phyloP scores from a whole-genome alignment of 345 rosid species.

The Capsella bursapastoris region DNA sequence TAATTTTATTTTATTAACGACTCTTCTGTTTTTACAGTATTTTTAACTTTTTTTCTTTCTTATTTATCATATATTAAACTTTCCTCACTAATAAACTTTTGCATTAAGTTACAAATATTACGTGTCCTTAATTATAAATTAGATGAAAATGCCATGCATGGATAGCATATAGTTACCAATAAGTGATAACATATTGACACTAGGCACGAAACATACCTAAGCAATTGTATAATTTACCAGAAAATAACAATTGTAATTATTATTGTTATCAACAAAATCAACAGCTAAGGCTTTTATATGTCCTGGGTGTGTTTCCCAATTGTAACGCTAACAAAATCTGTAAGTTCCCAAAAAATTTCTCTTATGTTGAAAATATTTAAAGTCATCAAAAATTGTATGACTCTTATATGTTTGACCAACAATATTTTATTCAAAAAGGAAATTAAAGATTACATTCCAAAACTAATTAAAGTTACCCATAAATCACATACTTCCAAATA shows the following conservation, averaged over 20 bases:
- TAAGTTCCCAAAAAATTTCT: background rate
- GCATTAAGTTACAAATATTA: no score
- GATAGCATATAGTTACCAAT: background rate
- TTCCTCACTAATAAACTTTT: no score
- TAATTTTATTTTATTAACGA: no score
- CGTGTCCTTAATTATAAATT: background rate
- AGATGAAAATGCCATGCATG: no score
- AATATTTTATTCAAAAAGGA: background rate
- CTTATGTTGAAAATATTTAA: no score
- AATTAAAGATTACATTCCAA: slow-evolving; percentile 18
- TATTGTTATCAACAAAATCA: background rate
- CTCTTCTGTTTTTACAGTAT: no score
- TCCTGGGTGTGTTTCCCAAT: background rate
- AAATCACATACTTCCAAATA: background rate
- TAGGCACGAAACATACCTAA: background rate
- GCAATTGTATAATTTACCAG: background rate
- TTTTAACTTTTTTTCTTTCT: no score
- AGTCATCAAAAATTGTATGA: background rate
- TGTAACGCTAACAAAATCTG: background rate
- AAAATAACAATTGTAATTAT: no score
- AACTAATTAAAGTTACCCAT: slow-evolving; percentile 1
- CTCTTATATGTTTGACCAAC: background rate
- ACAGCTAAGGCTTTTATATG: background rate
- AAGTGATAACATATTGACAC: background rate
- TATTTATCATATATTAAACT: no score